Conservation (phyloP, 2,329 filamentous ascomycete genomes). For the Phialophora macrospora region DNA sequence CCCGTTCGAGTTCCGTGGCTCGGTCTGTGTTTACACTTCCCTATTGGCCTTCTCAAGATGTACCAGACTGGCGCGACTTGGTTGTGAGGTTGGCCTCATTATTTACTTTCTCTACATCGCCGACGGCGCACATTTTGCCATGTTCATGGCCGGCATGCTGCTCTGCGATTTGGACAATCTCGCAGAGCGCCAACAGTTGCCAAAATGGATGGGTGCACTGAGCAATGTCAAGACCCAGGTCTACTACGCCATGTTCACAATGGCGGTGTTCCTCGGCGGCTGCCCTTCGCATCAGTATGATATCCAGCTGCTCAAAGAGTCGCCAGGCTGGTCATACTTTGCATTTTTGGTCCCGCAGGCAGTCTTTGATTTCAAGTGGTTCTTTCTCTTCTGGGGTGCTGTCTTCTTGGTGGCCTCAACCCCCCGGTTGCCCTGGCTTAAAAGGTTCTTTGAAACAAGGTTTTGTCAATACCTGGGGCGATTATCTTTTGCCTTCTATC, state of each 20-base stretch:
- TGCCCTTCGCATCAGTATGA: constrained; percentile 61
- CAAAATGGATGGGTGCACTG: constrained; percentile 50
- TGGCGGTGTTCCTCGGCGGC: constrained; percentile 63
- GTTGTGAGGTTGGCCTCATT: constrained; percentile 59
- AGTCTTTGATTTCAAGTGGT: constrained; percentile 70
- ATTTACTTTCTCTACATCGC: constrained; percentile 71
- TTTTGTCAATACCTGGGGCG: constrained; percentile 54
- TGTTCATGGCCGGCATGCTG: constrained; percentile 67
- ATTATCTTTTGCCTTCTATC: constrained; percentile 55
- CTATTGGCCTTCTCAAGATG: constrained; percentile 63
- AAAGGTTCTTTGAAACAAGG: constrained; percentile 50
- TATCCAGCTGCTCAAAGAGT: constrained; percentile 29
- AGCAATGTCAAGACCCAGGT: constrained; percentile 58
- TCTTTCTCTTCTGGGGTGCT: constrained; percentile 68
- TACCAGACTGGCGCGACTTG: constrained; percentile 60
- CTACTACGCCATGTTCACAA: constrained; percentile 59
- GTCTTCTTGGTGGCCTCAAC: constrained; percentile 61
- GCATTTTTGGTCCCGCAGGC: constrained; percentile 63
- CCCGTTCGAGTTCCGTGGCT: constrained; percentile 67
- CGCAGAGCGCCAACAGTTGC: constrained; percentile 57
- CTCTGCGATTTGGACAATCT: constrained; percentile 66
- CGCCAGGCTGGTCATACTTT: constrained; percentile 35
- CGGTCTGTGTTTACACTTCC: constrained; percentile 65
- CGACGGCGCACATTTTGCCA: constrained; percentile 66
- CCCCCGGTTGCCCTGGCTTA: constrained; percentile 63